A percentile compares a stretch with the other conserved stretches of the same genome.
These are phyloP conservation scores for Aquanectria penicillioides DNA, from an alignment of 2,329 filamentous ascomycete genomes.

Conservation along the genomic window DNA sequence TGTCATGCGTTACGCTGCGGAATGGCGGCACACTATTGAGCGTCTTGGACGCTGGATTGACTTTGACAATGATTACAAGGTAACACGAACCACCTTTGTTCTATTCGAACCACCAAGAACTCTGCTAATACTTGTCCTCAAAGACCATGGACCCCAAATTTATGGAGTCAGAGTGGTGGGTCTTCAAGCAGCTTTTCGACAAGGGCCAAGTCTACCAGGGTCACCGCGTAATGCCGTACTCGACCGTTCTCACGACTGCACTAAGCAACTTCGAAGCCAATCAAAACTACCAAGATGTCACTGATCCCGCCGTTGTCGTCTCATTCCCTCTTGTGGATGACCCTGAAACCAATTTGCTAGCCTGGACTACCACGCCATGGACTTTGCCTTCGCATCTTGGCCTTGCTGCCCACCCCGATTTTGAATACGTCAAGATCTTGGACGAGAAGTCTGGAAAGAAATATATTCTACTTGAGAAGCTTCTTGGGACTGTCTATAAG, in stretches of 20 bases:
- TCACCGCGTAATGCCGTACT: constrained; percentile 94
- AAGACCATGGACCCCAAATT: constrained; percentile 93
- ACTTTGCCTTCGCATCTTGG: constrained; percentile 84
- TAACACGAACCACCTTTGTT: constrained; percentile 39
- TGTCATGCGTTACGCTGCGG: constrained; percentile 88
- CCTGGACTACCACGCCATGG: constrained; percentile 92
- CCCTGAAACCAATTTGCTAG: constrained; percentile 78
- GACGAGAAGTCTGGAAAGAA: constrained; percentile 86
- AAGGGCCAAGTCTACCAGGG: constrained; percentile 91
- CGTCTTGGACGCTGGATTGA: constrained; percentile 95
- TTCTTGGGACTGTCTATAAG: constrained; percentile 87
- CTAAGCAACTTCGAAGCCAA: constrained; percentile 94
- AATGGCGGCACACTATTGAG: constrained; percentile 91
- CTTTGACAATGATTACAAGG: constrained; percentile 97
- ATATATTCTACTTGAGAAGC: constrained; percentile 85
- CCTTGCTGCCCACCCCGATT: constrained; percentile 81
- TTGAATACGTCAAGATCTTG: constrained; percentile 87
- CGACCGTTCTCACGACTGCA: constrained; percentile 87
- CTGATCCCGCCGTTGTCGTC: constrained; percentile 89
- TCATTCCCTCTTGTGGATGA: constrained; percentile 86
- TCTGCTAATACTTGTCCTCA: constrained; percentile 18
- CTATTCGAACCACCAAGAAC: not conserved
- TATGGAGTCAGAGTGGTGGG: constrained; percentile 98
- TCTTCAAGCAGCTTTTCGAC: constrained; percentile 92
- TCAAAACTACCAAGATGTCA: constrained; percentile 94